Percentiles rank a stretch among this genome's conserved stretches.
phyloP scores from a whole-genome alignment of 306 rosid genomes.

The Dryas octopetala region DNA sequence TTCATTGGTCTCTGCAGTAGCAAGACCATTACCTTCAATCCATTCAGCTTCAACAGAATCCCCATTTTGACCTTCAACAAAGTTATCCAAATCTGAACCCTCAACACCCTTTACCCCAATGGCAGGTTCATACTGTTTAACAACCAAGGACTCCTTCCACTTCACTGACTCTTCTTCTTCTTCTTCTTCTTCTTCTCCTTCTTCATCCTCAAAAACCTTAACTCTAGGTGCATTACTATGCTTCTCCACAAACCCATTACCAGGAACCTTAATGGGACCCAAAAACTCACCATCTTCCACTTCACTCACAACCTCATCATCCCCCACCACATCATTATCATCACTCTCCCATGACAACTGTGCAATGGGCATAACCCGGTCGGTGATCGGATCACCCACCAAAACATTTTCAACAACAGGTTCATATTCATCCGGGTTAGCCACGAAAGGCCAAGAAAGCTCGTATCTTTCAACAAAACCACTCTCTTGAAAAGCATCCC shows the following conservation, averaged over 20 bases:
- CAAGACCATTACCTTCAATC: slow-evolving; percentile 24
- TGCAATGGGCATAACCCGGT: slow-evolving; percentile 55
- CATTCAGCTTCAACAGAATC: slow-evolving; percentile 13
- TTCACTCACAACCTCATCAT: slow-evolving; percentile 25
- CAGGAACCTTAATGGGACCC: slow-evolving; percentile 17
- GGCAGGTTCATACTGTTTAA: neutral
- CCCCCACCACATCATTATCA: slow-evolving; percentile 11
- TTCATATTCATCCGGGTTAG: slow-evolving; percentile 9
- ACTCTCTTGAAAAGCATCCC: slow-evolving; percentile 4
- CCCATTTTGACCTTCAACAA: slow-evolving; percentile 25
- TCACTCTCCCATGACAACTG: slow-evolving; percentile 50
- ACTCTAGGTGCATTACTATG: slow-evolving; percentile 29
- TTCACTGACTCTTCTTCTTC: slow-evolving; percentile 9
- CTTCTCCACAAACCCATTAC: slow-evolving; percentile 18
- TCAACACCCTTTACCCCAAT: slow-evolving; percentile 12
- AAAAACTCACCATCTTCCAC: slow-evolving; percentile 25
- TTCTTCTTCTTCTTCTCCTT: slow-evolving; percentile 6
- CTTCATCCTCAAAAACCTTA: slow-evolving; percentile 25
- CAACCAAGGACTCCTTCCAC: neutral
- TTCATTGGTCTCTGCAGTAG: slow-evolving; percentile 26
- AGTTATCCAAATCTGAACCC: neutral
- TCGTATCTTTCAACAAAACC: slow-evolving; percentile 4
- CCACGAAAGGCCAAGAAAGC: slow-evolving; percentile 21
- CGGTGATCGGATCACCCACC: slow-evolving; percentile 11
- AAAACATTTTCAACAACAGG: slow-evolving; percentile 19